A percentile compares a stretch with the other conserved stretches of the same genome.
These are phyloP conservation scores for Fusarium camptoceras DNA, from an alignment of 2,329 filamentous ascomycete genomes.

Conservation along the genomic window DNA sequence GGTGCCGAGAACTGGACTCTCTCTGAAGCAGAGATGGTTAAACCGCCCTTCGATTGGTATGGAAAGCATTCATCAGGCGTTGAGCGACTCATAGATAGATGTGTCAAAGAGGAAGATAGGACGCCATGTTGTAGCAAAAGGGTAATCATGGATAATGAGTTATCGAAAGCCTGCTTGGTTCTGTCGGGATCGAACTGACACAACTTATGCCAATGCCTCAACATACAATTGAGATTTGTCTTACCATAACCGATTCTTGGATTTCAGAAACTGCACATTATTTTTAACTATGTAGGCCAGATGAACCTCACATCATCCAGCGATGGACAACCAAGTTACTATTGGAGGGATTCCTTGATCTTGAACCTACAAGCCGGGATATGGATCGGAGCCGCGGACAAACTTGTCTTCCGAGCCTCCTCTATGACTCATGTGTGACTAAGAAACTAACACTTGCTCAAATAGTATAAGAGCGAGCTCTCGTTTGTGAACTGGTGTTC, in stretches of 20 bases:
- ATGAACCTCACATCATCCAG: not conserved
- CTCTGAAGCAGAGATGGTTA: conserved; percentile 21
- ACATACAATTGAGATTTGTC: not conserved
- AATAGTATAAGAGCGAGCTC: not conserved
- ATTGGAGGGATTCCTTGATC: not conserved
- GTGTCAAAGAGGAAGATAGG: not conserved
- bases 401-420: conserved; percentile 2
- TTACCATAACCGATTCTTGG: not conserved
- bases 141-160: not conserved
- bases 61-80: not conserved
- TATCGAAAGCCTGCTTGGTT: not conserved
- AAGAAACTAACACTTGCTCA: not conserved
- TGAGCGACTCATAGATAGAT: not conserved
- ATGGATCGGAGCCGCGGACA: not conserved
- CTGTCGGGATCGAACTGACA: not conserved
- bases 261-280: not conserved
- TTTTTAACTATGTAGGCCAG: not conserved
- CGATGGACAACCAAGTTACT: not conserved
- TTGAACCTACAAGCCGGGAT: not conserved
- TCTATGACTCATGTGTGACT: conserved; percentile 14
- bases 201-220: not conserved
- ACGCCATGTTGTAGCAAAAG: not conserved
- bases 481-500: not conserved
- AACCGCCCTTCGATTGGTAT: not conserved
- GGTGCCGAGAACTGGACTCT: fast-evolving